Conservation (phyloP, 2,329 filamentous ascomycete species). For the Orbilia ellipsospora region DNA sequence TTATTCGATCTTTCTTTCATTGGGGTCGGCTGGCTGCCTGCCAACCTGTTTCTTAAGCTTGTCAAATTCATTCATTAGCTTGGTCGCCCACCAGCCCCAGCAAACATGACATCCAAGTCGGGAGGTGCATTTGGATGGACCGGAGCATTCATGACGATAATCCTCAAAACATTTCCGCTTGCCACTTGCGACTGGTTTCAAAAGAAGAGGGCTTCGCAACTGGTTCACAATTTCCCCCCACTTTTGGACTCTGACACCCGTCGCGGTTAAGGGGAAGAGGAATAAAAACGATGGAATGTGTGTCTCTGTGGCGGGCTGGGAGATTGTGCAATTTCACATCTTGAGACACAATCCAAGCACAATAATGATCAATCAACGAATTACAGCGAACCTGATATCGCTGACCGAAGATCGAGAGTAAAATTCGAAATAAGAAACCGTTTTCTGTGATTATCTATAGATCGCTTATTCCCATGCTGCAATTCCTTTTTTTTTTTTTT, state of each 20-base stretch:
- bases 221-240: background rate
- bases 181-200: constrained; percentile 8
- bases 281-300: background rate
- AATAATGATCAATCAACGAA: constrained; percentile 21
- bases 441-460: no score
- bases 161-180: constrained; percentile 10
- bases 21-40: no score
- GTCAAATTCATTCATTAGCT: constrained; percentile 19
- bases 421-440: no score
- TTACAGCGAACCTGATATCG: constrained; percentile 12
- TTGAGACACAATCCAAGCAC: constrained; percentile 32
- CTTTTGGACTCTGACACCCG: background rate
- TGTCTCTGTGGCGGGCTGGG: constrained; percentile 34
- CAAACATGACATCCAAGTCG: constrained; percentile 29
- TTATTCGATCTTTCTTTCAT: no score
- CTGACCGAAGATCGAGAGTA: background rate
- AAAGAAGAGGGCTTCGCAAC: no score
- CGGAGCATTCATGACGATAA: constrained; percentile 37
- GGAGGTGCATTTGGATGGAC: constrained; percentile 40
- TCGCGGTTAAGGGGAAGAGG: constrained; percentile 24
- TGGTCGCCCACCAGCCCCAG: constrained; percentile 36
- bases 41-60: background rate
- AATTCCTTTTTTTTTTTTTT: no score
- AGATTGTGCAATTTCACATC: constrained; percentile 50
- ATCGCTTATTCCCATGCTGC: no score